Evolutionary conservation across 495 filamentous ascomycete genomes (phyloP), one percentile per base, ranked within the genome.

Genomic region (Penicillium bovifimosum): DNA sequence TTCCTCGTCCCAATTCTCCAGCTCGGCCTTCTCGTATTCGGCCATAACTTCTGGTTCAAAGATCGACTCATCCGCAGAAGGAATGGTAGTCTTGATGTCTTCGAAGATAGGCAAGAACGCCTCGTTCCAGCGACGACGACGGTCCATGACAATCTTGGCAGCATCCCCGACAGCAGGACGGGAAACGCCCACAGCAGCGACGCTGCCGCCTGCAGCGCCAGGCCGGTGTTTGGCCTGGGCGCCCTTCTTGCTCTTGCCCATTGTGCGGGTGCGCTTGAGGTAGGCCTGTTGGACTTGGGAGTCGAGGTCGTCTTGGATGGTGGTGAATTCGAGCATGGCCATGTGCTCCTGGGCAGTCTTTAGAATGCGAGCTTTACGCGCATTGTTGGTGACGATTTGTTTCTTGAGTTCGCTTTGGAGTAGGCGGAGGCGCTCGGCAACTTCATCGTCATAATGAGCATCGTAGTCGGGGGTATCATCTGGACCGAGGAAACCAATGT

Each of bases 271-370:
- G 35, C 93, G 87, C 76, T 97, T 97, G 33, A 95, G 83, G 61
- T 96, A 99, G 24, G 91, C 91, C 60, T 89, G 84, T 63, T 96
- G 88, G 43, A 99, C 92, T 69, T 99, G 93, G 46, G 83, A 81
- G 70, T 99, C 93, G 20, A 99, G 84, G 66, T 97, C 93, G 61
- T 99, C 93, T 52, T 92, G 84, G 62, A 99, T 99, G 56, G 91
- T 96, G 59, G 82, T 84, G 71, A 95, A 99, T 65, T 99, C 93
- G 58, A 97, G 93, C 65, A 88, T 80, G 2, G 93, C 95, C 83
- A 97, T 89, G 55, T 88, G 82, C 65, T 95, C 92, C 57, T 89
- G 86, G 2, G 91, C 86, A 16, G 96, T 78, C 14, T 96, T 89
- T 2, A 87, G 80, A 9, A 99, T 79, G 13, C 92, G 78, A 6